A percentile compares a stretch with the other conserved stretches of the same genome.
phyloP scores from a whole-genome alignment of 148 eudicot species.

The Diospyros kaki region DNA sequence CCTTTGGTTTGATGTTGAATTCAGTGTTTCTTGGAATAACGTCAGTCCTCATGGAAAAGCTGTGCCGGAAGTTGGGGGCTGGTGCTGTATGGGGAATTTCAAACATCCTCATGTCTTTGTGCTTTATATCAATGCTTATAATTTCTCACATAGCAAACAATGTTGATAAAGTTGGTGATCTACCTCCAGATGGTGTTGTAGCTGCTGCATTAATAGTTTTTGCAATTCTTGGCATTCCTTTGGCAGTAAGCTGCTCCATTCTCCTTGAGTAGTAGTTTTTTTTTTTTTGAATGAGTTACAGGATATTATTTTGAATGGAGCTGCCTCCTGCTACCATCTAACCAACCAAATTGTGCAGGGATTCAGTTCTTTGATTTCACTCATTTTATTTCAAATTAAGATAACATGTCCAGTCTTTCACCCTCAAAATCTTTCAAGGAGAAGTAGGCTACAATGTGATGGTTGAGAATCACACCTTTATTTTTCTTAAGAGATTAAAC shows the following conservation, averaged over 20 bases:
- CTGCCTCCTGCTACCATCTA: not conserved
- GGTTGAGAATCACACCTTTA: not conserved
- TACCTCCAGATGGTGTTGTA: constrained; percentile 70
- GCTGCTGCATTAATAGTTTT: constrained; percentile 71
- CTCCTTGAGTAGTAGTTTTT: constrained; percentile 3
- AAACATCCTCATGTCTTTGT: constrained; percentile 73
- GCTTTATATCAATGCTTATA: constrained; percentile 75
- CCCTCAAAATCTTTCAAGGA: not conserved
- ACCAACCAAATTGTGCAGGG: not conserved
- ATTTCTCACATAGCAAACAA: constrained; percentile 49
- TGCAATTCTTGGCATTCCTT: constrained; percentile 82
- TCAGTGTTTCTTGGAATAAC: constrained; percentile 81
- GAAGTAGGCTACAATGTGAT: not conserved
- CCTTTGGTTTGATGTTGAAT: constrained; percentile 90
- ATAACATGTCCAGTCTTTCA: not conserved
- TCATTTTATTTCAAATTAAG: not conserved
- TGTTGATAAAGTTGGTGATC: constrained; percentile 28
- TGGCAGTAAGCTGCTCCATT: constrained; percentile 67
- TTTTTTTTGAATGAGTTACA: not conserved
- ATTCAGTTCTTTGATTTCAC: not conserved
- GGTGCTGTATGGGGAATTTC: constrained; percentile 95
- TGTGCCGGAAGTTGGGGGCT: constrained; percentile 79
- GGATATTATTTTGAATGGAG: not conserved
- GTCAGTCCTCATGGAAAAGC: constrained; percentile 88
- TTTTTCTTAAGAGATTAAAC: not conserved